Evolutionary conservation across 1,139 yeast species (phyloP).

Genomic region (Nakaseomyces kungkrabaensis): DNA sequence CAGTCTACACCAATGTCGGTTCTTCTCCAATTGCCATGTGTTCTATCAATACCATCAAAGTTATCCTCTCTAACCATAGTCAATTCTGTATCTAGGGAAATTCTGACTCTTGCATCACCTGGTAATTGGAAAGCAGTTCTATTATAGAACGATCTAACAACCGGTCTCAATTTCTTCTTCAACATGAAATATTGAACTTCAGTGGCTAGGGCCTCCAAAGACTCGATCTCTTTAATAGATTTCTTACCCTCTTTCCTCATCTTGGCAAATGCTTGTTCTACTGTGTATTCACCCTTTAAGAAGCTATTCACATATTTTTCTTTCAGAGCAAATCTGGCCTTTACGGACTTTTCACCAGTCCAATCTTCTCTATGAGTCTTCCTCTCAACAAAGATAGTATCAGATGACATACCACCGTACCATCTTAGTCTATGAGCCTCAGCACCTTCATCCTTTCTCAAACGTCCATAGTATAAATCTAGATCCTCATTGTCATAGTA

Average conservation of each 20-base stretch:
- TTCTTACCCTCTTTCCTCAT: constrained; percentile 90
- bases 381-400: constrained; percentile 88
- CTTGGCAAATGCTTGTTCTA: constrained; percentile 82
- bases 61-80: constrained; percentile 95
- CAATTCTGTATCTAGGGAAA: constrained; percentile 90
- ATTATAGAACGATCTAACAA: constrained; percentile 89
- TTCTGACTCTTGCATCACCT: constrained; percentile 97
- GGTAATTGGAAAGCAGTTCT: constrained; percentile 98
- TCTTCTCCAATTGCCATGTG: constrained; percentile 92
- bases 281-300: constrained; percentile 74
- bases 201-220: constrained; percentile 79
- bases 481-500: constrained; percentile 83
- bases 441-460: constrained; percentile 96
- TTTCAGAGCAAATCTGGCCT: constrained; percentile 87
- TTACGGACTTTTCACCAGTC: constrained; percentile 98
- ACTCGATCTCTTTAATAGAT: constrained; percentile 76
- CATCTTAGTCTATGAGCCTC: constrained; percentile 97
- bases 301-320: constrained; percentile 85
- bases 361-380: constrained; percentile 98
- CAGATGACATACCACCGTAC: constrained; percentile 97
- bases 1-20: constrained; percentile 96
- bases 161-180: constrained; percentile 81
- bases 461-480: constrained; percentile 88
- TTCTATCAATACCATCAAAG: constrained; percentile 86
- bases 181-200: constrained; percentile 87